Evolutionary conservation across 495 filamentous ascomycete species (phyloP), one percentile per base, ranked within the genome.

Genomic region (Penicillium coffeae): DNA sequence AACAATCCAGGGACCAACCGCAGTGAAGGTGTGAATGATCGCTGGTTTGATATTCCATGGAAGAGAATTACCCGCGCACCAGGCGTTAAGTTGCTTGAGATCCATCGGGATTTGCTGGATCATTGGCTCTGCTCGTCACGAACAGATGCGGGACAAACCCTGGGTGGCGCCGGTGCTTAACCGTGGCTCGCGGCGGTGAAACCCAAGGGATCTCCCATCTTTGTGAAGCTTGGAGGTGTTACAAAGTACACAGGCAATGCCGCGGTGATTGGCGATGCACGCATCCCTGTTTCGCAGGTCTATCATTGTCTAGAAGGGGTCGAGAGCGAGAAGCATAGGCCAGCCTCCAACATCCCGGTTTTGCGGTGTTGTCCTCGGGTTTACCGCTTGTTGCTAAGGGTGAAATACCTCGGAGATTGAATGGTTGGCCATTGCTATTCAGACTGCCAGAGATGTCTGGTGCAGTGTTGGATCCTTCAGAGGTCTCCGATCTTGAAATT

Each of bases 401-500:
- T 5, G 25, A 30, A 10, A 30, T n/a, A n/a, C n/a, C n/a, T n/a
- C n/a, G 42, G 42, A 45, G 30, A 20, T 27, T 34, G 42, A 21
- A n/a, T n/a, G n/a, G n/a, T n/a, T n/a, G n/a, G n/a, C n/a, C n/a
- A n/a, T n/a, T n/a, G n/a, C n/a, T n/a, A n/a, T n/a, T n/a, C n/a
- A n/a, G n/a, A n/a, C n/a, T n/a, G n/a, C 30, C 25, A 41, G 38
- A 21, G 42, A 45, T 45, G 25, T 48, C 20, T 19, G 21, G 14
- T 40, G 38, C 13, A 13, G 30, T 33, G 30, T 13, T 33, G 30
- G 30, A 13, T n/a, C n/a, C n/a, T n/a, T n/a, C n/a, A n/a, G n/a
- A n/a, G n/a, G n/a, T n/a, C n/a, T n/a, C n/a, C n/a, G n/a, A 21
- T 36, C 13, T 37, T 37, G 34, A n/a, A 37, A 14, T 7, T 37